Percentiles rank a stretch among this genome's conserved stretches.
Conservation (phyloP, 2,329 filamentous ascomycete genomes). For the Fusarium xylarioides region DNA sequence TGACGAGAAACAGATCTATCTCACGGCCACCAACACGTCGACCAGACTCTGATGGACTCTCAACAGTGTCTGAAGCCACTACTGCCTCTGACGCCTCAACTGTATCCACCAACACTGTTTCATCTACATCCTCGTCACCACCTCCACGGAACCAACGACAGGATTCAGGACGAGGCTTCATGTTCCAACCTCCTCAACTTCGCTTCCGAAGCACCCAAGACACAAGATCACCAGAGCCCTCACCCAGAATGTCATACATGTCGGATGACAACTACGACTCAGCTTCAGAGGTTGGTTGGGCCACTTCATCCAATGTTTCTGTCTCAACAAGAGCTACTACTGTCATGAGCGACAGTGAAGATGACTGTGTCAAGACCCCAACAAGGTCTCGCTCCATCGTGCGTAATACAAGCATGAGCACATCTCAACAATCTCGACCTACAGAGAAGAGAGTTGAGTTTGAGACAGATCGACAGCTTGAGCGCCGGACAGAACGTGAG, state of each 20-base stretch:
- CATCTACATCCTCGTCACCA: slow-evolving; percentile 9
- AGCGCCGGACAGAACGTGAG: slow-evolving; percentile 13
- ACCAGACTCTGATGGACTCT: slow-evolving; percentile 35
- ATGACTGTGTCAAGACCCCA: slow-evolving; percentile 35
- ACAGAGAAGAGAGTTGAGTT: slow-evolving; percentile 26
- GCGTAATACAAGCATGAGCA: slow-evolving; percentile 21
- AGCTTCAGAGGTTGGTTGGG: slow-evolving; percentile 37
- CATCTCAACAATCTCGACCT: slow-evolving; percentile 31
- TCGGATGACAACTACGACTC: slow-evolving; percentile 42
- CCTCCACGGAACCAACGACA: slow-evolving; percentile 8
- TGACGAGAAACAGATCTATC: slow-evolving; percentile 30
- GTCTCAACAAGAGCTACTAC: slow-evolving; percentile 39
- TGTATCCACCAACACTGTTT: background rate
- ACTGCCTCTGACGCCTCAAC: slow-evolving; percentile 23
- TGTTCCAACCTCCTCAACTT: slow-evolving; percentile 40
- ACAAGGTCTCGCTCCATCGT: slow-evolving; percentile 31
- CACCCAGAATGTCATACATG: slow-evolving; percentile 32
- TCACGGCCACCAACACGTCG: slow-evolving; percentile 32
- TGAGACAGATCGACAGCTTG: slow-evolving; percentile 28
- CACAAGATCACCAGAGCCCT: slow-evolving; percentile 33
- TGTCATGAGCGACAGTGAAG: slow-evolving; percentile 36
- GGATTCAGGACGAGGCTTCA: slow-evolving; percentile 25
- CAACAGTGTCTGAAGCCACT: slow-evolving; percentile 40
- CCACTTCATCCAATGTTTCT: slow-evolving; percentile 33
- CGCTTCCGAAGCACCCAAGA: slow-evolving; percentile 38